A percentile compares a stretch with the other conserved stretches of the same genome.
Conservation (phyloP, 2,329 filamentous ascomycete species). For the Hypoxylon sp. region DNA sequence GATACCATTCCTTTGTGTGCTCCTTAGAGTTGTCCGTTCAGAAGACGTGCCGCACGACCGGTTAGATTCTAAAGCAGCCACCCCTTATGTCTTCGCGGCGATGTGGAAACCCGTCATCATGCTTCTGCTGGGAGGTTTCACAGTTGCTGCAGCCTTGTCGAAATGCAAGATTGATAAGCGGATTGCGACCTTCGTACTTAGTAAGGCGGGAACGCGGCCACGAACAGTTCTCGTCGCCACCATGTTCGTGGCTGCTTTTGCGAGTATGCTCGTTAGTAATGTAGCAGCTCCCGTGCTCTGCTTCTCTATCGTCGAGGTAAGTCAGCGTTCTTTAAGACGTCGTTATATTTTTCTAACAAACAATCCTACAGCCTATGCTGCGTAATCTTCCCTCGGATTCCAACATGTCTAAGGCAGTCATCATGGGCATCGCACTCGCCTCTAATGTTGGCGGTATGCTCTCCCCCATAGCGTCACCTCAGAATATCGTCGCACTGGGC, state of each 20-base stretch:
- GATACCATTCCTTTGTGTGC: conserved; percentile 92
- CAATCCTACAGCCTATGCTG: conserved; percentile 79
- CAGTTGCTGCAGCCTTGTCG: conserved; percentile 91
- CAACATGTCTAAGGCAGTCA: conserved; percentile 93
- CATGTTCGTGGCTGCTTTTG: conserved; percentile 98
- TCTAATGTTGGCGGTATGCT: conserved; percentile 97
- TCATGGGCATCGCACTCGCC: conserved; percentile 93
- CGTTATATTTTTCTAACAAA: conserved; percentile 15
- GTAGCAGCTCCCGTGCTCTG: conserved; percentile 97
- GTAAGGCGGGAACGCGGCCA: conserved; percentile 94
- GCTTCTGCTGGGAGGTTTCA: conserved; percentile 95
- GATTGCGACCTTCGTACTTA: conserved; percentile 94
- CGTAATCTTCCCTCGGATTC: conserved; percentile 92
- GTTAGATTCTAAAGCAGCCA: conserved; percentile 84
- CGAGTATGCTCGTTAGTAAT: conserved; percentile 99
- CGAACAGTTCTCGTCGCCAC: conserved; percentile 93
- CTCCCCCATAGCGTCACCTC: conserved; percentile 95
- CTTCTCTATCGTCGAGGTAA: conserved; percentile 95
- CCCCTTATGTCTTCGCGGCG: conserved; percentile 87
- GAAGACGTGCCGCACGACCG: conserved; percentile 77
- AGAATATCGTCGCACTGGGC: conserved; percentile 95
- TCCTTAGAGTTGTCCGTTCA: conserved; percentile 85
- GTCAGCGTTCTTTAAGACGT: conserved; percentile 45
- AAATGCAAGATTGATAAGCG: conserved; percentile 99
- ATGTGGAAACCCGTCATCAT: conserved; percentile 99